A percentile compares a stretch with the other conserved stretches of the same genome.
Conservation (phyloP, 1,284 basidiomycete genomes). For the Agaricales sp. region DNA sequence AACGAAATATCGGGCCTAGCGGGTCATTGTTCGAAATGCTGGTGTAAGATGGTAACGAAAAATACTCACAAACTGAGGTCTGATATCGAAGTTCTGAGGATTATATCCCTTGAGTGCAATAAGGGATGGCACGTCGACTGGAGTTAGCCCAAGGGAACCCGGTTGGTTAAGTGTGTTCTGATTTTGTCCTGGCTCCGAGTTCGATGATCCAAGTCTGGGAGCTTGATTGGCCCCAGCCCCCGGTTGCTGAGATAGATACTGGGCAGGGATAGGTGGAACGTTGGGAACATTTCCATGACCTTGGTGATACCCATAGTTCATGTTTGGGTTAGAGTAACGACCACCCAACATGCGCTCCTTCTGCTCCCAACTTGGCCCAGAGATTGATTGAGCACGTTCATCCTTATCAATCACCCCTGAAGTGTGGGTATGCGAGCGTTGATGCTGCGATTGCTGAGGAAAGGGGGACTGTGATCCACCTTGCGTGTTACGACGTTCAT, state of each 20-base stretch:
- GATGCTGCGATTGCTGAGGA: conserved; percentile 16
- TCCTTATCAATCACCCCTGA: conserved; percentile 21
- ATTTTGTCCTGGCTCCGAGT: conserved; percentile 19
- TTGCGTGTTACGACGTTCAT: conserved; percentile 51
- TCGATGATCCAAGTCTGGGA: conserved; percentile 29
- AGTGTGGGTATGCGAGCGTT: conserved; percentile 17
- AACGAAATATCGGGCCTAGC: conserved; percentile 83
- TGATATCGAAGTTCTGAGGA: conserved; percentile 75
- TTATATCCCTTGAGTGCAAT: conserved; percentile 88
- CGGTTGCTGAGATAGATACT: conserved; percentile 50
- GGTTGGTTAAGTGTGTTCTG: conserved; percentile 22
- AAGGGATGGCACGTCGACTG: conserved; percentile 79
- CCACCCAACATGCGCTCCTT: conserved; percentile 46
- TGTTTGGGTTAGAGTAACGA: conserved; percentile 57
- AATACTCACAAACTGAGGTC: conserved; percentile 60
- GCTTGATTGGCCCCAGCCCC: conserved; percentile 14
- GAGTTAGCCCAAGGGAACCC: conserved; percentile 31
- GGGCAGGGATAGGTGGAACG: conserved; percentile 61
- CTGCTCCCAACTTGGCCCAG: conserved; percentile 43
- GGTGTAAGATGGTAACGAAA: too few species aligned
- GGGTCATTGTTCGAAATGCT: too few species aligned
- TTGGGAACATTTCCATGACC: conserved; percentile 26
- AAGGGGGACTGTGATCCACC: conserved; percentile 27
- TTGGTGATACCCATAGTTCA: conserved; percentile 54
- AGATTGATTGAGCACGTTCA: conserved; percentile 31